Evolutionary conservation across 495 filamentous ascomycete genomes (phyloP).

Genomic region (Podospora australis): DNA sequence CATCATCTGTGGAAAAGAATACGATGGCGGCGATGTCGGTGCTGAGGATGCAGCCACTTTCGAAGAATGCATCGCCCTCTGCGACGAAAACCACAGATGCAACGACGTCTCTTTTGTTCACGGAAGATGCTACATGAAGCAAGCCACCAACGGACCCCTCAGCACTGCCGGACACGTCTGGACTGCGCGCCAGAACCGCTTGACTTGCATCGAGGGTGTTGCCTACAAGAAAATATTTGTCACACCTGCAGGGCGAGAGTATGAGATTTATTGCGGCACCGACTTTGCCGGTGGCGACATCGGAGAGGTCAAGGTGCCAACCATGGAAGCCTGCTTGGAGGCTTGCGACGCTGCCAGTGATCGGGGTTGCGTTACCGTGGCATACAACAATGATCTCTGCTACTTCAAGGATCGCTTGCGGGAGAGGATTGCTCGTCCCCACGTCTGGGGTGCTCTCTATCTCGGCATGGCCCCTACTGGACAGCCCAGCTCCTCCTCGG

Average conservation of each 20-base stretch:
- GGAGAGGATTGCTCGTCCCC: not conserved
- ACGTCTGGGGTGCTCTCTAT: not conserved
- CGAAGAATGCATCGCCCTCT: not conserved
- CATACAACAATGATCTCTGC: not conserved
- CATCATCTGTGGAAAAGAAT: slow-evolving; percentile 5
- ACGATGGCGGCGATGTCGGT: slow-evolving; percentile 1
- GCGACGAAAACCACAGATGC: not conserved
- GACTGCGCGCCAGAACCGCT: not conserved
- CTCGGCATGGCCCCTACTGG: no score
- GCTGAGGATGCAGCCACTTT: not conserved
- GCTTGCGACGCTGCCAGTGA: not conserved
- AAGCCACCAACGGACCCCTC: not conserved
- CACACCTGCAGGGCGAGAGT: not conserved
- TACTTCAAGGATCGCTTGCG: not conserved
- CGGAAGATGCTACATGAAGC: not conserved
- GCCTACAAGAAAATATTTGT: not conserved
- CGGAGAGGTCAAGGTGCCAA: not conserved
- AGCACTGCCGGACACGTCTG: not conserved
- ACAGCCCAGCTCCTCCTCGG: no score
- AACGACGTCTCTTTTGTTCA: slow-evolving; percentile 1
- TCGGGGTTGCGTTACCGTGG: not conserved
- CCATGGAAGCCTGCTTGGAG: not conserved
- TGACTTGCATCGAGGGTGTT: not conserved
- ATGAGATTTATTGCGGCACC: not conserved
- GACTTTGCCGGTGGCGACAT: not conserved